Evolutionary conservation across 164 flowering plant species (phyloP).

Genomic region (Pachysandra terminalis): DNA sequence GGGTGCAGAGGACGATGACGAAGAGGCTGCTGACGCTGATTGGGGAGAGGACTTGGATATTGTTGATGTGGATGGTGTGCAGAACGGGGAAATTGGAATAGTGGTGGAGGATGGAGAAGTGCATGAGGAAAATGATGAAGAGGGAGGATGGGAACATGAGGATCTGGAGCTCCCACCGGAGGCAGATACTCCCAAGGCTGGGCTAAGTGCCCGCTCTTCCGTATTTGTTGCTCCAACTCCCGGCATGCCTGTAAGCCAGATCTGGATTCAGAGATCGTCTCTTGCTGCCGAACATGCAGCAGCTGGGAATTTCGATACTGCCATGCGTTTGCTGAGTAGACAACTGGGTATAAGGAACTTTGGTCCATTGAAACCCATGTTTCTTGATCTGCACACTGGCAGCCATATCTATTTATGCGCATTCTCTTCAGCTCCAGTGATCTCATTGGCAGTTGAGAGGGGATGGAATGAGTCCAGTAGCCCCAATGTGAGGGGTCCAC

Average conservation of each 20-base stretch:
- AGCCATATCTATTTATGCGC: slow-evolving; percentile 69
- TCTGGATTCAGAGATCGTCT: slow-evolving; percentile 79
- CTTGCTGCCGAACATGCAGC: slow-evolving; percentile 97
- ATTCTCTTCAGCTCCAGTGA: slow-evolving; percentile 49
- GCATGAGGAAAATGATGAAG: slow-evolving; percentile 58
- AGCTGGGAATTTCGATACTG: slow-evolving; percentile 81
- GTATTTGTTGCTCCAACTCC: slow-evolving; percentile 72
- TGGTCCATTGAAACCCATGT: slow-evolving; percentile 58
- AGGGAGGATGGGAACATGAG: slow-evolving; percentile 76
- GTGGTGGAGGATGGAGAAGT: slow-evolving; percentile 57
- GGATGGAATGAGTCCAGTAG: slow-evolving; percentile 61
- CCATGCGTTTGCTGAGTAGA: slow-evolving; percentile 59
- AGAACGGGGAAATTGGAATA: slow-evolving; percentile 52
- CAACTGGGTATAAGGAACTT: slow-evolving; percentile 73
- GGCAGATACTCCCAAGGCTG: slow-evolving; percentile 50
- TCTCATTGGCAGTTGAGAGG: slow-evolving; percentile 65
- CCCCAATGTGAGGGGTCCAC: slow-evolving; percentile 73
- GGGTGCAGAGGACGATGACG: slow-evolving; percentile 52
- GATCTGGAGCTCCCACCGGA: slow-evolving; percentile 70
- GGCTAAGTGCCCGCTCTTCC: slow-evolving; percentile 39
- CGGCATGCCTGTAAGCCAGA: slow-evolving; percentile 84
- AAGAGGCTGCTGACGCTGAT: slow-evolving; percentile 59
- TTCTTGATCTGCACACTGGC: slow-evolving; percentile 71
- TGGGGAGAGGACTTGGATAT: slow-evolving; percentile 85
- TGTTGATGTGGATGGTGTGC: slow-evolving; percentile 54